These are phyloP conservation scores for Gentiana dahurica DNA, from an alignment of 257 asterid species.

Conservation along the genomic window DNA sequence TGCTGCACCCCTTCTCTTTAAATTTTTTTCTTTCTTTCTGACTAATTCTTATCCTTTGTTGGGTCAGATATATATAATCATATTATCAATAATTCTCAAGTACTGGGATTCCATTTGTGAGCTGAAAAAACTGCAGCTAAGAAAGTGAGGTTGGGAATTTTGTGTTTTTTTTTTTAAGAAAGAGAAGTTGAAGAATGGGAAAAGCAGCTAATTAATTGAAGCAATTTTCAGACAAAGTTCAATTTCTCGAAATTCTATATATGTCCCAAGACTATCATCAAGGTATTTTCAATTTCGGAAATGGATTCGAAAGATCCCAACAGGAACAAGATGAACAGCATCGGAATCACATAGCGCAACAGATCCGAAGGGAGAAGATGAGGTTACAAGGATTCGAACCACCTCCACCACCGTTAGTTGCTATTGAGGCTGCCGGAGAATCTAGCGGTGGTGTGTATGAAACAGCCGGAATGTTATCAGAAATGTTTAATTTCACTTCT, in stretches of 20 bases:
- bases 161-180: conserved; percentile 1
- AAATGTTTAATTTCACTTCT: conserved; percentile 44
- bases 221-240: conserved; percentile 29
- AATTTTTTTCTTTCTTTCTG: conserved; percentile 15
- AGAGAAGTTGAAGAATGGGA: conserved; percentile 35
- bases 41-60: conserved; percentile 7
- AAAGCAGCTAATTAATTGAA: conserved; percentile 42
- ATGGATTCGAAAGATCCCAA: conserved; percentile 82
- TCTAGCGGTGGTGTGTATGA: conserved; percentile 29
- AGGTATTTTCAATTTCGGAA: conserved; percentile 66
- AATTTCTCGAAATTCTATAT: conserved; percentile 20
- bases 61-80: conserved; percentile 1
- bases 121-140: conserved; percentile 10
- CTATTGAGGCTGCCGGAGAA: conserved; percentile 52
- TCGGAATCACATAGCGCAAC: conserved; percentile 51
- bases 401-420: conserved; percentile 33
- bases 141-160: background rate
- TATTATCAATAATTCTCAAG: conserved; percentile 3
- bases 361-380: conserved; percentile 84
- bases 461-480: conserved; percentile 65
- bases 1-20: conserved; percentile 22
- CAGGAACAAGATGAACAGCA: conserved; percentile 48
- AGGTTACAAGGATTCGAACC: conserved; percentile 65
- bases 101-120: background rate
- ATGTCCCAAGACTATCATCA: conserved; percentile 93